Percentiles rank a stretch among this genome's conserved stretches.
phyloP scores from a whole-genome alignment of 192 early-diverging fungal genomes.

The Backusella liffmaniae region DNA sequence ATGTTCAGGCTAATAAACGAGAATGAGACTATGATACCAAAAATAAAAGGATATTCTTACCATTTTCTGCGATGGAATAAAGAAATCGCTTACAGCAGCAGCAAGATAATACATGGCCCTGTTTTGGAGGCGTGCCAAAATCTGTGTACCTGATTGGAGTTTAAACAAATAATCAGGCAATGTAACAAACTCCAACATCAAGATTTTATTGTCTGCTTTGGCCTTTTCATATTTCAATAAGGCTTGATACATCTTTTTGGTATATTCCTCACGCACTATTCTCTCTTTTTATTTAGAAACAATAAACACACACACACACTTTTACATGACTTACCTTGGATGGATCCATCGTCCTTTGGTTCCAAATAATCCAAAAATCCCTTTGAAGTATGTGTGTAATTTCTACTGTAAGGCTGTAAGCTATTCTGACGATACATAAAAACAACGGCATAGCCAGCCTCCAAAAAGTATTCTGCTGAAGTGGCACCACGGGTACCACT shows the following conservation, averaged over 20 bases:
- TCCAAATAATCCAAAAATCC: conserved; percentile 81
- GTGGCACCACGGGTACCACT: conserved; percentile 93
- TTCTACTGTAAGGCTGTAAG: conserved; percentile 88
- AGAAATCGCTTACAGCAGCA: conserved; percentile 98
- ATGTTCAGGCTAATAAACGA: conserved; percentile 66
- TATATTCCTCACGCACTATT: conserved; percentile 68
- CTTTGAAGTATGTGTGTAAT: conserved; percentile 81
- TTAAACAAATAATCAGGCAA: conserved; percentile 92
- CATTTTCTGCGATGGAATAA: conserved; percentile 93
- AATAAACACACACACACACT: no score
- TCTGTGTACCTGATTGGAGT: conserved; percentile 69
- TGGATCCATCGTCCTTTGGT: conserved; percentile 52
- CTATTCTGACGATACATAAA: conserved; percentile 94
- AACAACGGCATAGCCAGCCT: conserved; percentile 91
- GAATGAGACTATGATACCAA: neutral
- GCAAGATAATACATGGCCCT: conserved; percentile 94
- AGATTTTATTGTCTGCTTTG: conserved; percentile 58
- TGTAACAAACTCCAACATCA: conserved; percentile 87
- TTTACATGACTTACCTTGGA: conserved; percentile 45
- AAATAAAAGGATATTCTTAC: conserved; percentile 30
- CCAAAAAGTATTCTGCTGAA: conserved; percentile 93
- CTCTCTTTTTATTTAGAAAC: no score
- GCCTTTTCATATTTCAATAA: conserved; percentile 50
- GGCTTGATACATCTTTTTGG: conserved; percentile 60
- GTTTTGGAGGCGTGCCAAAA: conserved; percentile 63